phyloP scores from a whole-genome alignment of 1,284 basidiomycete species.

The Moesziomyces globuligerus region DNA sequence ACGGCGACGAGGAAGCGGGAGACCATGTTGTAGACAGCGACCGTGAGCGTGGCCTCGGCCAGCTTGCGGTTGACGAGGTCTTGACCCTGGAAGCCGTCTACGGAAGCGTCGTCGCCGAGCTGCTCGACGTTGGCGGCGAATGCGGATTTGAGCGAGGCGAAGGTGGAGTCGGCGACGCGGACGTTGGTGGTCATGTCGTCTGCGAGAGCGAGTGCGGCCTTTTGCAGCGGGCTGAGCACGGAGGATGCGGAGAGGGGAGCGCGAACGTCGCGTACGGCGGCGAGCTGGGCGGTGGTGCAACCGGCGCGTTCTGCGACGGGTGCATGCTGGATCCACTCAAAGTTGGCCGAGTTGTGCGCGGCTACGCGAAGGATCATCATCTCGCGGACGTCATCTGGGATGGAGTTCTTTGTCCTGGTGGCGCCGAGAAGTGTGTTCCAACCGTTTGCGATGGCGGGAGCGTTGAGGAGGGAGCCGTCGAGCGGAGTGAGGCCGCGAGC shows the following conservation, averaged over 20 bases:
- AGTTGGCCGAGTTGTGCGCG: slow-evolving; percentile 68
- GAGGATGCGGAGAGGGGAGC: slow-evolving; percentile 27
- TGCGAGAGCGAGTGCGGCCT: slow-evolving; percentile 67
- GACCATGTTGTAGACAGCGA: slow-evolving; percentile 70
- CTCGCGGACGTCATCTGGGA: slow-evolving; percentile 69
- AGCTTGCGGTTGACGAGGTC: slow-evolving; percentile 59
- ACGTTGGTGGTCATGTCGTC: slow-evolving; percentile 67
- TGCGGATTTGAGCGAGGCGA: slow-evolving; percentile 31
- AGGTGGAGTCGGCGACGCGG: slow-evolving; percentile 38
- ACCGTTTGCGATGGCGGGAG: slow-evolving; percentile 64
- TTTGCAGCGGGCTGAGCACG: slow-evolving; percentile 45
- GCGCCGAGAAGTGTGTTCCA: slow-evolving; percentile 70
- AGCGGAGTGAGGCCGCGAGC: slow-evolving; percentile 68
- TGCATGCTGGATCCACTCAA: slow-evolving; percentile 70
- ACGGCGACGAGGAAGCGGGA: slow-evolving; percentile 69
- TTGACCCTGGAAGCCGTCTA: slow-evolving; percentile 53
- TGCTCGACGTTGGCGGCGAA: slow-evolving; percentile 61
- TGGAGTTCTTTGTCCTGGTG: slow-evolving; percentile 66
- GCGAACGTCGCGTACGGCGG: slow-evolving; percentile 66
- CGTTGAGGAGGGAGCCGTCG: slow-evolving; percentile 69
- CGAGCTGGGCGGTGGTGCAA: slow-evolving; percentile 67
- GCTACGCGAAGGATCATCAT: slow-evolving; percentile 70
- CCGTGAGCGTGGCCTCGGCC: slow-evolving; percentile 68
- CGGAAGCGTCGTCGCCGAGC: slow-evolving; percentile 53
- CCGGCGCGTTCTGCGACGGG: slow-evolving; percentile 67